Evolutionary conservation across 1,139 yeast genomes (phyloP).

Genomic region (Geotrichum phurueaensis): DNA sequence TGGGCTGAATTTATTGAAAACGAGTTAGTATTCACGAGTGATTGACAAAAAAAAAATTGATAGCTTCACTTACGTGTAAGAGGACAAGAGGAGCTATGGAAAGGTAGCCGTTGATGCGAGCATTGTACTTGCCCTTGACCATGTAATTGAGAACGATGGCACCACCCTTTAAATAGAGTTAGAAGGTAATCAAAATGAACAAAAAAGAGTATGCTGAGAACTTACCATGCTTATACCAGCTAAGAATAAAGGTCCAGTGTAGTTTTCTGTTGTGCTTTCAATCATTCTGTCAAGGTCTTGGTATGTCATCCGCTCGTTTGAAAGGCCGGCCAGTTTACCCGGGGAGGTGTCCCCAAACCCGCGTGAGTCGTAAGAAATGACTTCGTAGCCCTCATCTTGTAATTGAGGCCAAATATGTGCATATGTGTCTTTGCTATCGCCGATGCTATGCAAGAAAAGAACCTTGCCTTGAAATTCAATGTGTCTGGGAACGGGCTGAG

Average conservation of each 20-base stretch:
- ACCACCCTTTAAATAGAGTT: constrained; percentile 56
- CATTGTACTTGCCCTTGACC: constrained; percentile 55
- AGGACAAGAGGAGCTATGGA: constrained; percentile 63
- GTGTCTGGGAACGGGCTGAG: constrained; percentile 23
- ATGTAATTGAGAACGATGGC: constrained; percentile 72
- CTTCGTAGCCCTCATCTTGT: constrained; percentile 58
- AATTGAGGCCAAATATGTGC: constrained; percentile 54
- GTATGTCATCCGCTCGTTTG: constrained; percentile 58
- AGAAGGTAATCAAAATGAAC: neutral
- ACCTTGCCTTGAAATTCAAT: constrained; percentile 48
- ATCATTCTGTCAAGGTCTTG: constrained; percentile 66
- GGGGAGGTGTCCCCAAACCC: constrained; percentile 69
- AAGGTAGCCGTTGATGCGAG: constrained; percentile 49
- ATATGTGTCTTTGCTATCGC: constrained; percentile 52
- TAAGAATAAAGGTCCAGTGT: constrained; percentile 42
- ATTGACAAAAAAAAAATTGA: constrained; percentile 35
- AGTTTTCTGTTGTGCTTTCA: constrained; percentile 21
- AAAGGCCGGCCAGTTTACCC: constrained; percentile 54
- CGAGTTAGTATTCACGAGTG: neutral
- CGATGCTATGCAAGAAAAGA: constrained; percentile 65
- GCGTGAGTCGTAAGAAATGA: constrained; percentile 75
- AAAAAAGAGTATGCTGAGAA: neutral
- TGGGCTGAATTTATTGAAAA: constrained; percentile 16
- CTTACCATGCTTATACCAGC: constrained; percentile 66
- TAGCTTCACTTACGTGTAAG: constrained; percentile 41